Evolutionary conservation across 2,329 filamentous ascomycete species (phyloP).

Genomic region (Teratosphaeria destructans): DNA sequence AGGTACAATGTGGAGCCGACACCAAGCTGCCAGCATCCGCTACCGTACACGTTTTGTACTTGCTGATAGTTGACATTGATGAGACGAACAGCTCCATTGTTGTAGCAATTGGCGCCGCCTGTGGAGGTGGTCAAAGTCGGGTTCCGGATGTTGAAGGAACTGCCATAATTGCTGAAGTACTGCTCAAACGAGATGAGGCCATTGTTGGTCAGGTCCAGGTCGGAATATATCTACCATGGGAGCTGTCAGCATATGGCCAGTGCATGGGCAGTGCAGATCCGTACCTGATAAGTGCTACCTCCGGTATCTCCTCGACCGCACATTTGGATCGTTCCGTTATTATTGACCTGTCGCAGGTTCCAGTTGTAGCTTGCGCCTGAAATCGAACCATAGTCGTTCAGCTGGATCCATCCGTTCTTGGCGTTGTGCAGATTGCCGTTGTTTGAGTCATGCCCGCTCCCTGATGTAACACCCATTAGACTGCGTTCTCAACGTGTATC

Average conservation of each 20-base stretch:
- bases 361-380: slow-evolving; percentile 2
- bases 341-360: slow-evolving; percentile 2
- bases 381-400: slow-evolving; percentile 3
- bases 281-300: slow-evolving; percentile 2
- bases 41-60: slow-evolving; percentile 6
- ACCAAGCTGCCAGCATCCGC: slow-evolving; percentile 6
- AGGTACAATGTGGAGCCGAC: slow-evolving; percentile 4
- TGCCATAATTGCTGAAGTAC: slow-evolving; percentile 1
- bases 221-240: neutral
- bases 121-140: neutral
- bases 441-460: slow-evolving; percentile 5
- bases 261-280: neutral
- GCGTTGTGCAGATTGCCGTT: slow-evolving; percentile 6
- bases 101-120: slow-evolving; percentile 3
- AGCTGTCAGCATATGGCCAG: neutral
- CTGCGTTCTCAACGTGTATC: neutral
- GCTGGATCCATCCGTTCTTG: slow-evolving; percentile 2
- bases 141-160: slow-evolving; percentile 2
- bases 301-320: slow-evolving; percentile 5
- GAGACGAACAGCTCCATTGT: slow-evolving; percentile 7
- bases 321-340: slow-evolving; percentile 4
- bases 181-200: slow-evolving; percentile 8
- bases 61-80: slow-evolving; percentile 6
- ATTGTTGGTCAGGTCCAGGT: slow-evolving; percentile 1
- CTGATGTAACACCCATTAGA: neutral